phyloP scores from a whole-genome alignment of 371 early-diverging fungal genomes.

The Parasitella parasitica region DNA sequence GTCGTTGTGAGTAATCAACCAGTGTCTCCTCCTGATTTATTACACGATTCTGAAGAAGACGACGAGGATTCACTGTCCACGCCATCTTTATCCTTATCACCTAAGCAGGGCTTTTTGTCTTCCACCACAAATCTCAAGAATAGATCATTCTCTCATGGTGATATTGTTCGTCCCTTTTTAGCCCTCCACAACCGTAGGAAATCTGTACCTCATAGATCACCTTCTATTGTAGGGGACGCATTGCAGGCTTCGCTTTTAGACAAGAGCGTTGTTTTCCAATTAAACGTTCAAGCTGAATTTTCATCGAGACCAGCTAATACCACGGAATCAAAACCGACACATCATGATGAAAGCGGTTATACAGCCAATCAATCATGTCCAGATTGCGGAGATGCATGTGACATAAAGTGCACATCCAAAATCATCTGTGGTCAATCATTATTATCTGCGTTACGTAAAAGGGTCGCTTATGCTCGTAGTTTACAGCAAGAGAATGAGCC shows the following conservation, averaged over 20 bases:
- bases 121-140: not conserved
- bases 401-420: conserved; percentile 1
- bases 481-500: not conserved
- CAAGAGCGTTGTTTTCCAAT: conserved; percentile 17
- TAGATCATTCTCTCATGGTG: not conserved
- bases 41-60: conserved; percentile 14
- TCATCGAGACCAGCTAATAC: not conserved
- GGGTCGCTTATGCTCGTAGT: conserved; percentile 17
- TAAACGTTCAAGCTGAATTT: not conserved
- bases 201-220: conserved; percentile 16
- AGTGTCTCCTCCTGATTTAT: conserved; percentile 9
- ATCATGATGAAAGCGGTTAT: conserved; percentile 1
- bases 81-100: conserved; percentile 15
- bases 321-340: not conserved
- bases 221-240: not conserved
- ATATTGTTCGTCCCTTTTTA: not conserved
- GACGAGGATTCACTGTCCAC: conserved; percentile 17
- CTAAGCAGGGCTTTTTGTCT: conserved; percentile 6
- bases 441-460: conserved; percentile 16
- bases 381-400: conserved; percentile 2
- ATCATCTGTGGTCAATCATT: conserved; percentile 21
- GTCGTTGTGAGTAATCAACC: not conserved
- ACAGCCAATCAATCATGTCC: conserved; percentile 1
- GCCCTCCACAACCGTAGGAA: not conserved
- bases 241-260: not conserved